These are phyloP conservation scores for Ogataea degrootiae DNA, from an alignment of 805 yeast species.

Conservation along the genomic window DNA sequence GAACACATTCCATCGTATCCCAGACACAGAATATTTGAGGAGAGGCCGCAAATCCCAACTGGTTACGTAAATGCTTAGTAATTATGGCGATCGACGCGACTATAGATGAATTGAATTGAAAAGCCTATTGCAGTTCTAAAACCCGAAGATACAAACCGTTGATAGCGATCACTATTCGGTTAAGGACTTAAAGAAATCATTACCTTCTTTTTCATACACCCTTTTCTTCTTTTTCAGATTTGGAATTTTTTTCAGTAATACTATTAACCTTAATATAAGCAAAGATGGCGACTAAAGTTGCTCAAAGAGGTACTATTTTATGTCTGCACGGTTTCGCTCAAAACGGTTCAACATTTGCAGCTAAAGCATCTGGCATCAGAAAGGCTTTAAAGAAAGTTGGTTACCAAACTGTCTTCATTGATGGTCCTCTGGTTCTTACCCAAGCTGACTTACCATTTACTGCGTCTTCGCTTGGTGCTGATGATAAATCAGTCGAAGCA, in stretches of 20 bases:
- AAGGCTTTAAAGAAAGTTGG: slow-evolving; percentile 63
- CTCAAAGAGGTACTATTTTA: slow-evolving; percentile 47
- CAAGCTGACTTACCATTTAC: slow-evolving; percentile 73
- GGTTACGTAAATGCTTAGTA: no score
- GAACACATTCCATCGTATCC: no score
- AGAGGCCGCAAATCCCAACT: no score
- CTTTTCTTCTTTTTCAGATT: neutral
- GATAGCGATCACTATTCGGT: neutral
- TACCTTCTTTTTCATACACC: neutral
- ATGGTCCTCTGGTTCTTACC: slow-evolving; percentile 67
- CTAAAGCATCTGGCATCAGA: slow-evolving; percentile 84
- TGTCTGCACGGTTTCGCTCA: slow-evolving; percentile 92
- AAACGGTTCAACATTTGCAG: slow-evolving; percentile 76
- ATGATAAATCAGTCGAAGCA: slow-evolving; percentile 33
- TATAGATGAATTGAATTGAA: no score
- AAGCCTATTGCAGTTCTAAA: neutral
- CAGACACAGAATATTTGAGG: no score
- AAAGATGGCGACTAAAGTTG: slow-evolving; percentile 23
- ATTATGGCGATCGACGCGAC: no score
- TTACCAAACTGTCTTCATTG: slow-evolving; percentile 68
- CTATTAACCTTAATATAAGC: neutral
- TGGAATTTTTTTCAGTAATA: neutral
- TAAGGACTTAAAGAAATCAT: neutral
- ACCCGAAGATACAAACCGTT: neutral
- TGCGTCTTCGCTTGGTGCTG: slow-evolving; percentile 39